A percentile compares a stretch with the other conserved stretches of the same genome.
phyloP scores from a whole-genome alignment of 179 eudicot genomes.

The Monotropa hypopitys region DNA sequence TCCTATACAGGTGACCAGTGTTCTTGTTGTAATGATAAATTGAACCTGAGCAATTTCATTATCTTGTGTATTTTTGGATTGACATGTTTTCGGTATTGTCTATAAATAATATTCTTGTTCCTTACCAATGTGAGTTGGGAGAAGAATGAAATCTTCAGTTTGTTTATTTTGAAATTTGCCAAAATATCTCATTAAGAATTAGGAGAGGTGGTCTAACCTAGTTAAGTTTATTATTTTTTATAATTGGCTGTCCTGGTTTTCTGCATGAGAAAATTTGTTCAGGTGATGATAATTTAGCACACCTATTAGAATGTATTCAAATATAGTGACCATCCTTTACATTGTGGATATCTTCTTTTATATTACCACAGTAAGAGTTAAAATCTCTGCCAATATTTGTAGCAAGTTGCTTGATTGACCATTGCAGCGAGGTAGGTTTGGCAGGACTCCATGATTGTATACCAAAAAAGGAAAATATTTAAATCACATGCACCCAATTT shows the following conservation, averaged over 20 bases:
- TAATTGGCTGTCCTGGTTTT: neutral
- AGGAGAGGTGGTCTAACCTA: neutral
- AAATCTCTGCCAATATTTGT: neutral
- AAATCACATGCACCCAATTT: neutral
- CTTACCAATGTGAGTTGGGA: neutral
- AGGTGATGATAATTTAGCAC: neutral
- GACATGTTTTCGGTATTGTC: neutral
- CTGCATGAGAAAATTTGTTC: neutral
- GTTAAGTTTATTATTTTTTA: neutral
- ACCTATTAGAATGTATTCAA: neutral
- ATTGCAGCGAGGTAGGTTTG: neutral
- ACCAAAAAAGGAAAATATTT: neutral
- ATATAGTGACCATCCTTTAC: neutral
- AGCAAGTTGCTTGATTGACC: neutral
- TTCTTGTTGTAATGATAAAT: neutral
- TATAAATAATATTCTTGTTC: neutral
- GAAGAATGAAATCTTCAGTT: neutral
- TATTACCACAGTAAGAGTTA: neutral
- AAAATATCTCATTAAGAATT: neutral
- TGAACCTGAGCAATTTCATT: constrained; percentile 1
- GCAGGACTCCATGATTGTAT: neutral
- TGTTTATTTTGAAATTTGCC: neutral
- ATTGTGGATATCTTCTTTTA: neutral
- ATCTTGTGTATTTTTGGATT: neutral
- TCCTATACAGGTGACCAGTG: constrained; percentile 66